phyloP scores from a whole-genome alignment of 306 rosid genomes.

The barrel medic (Medicago truncatula) region DNA sequence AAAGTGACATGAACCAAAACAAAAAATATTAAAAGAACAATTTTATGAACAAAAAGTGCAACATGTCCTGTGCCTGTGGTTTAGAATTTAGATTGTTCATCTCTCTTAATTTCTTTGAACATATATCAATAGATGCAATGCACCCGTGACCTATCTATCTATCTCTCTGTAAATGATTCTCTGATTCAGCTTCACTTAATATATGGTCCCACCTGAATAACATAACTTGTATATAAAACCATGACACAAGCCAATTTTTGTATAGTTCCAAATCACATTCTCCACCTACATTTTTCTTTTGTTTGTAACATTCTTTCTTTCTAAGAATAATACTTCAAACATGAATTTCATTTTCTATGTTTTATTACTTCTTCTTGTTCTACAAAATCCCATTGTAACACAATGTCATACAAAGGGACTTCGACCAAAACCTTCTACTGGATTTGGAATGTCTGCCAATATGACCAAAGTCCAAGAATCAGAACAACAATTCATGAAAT shows the following conservation, averaged over 20 bases:
- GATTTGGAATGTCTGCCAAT: slow-evolving; percentile 44
- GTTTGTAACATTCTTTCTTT: slow-evolving; percentile 48
- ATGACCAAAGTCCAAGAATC: slow-evolving; percentile 69
- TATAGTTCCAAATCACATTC: slow-evolving; percentile 29
- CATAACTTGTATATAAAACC: slow-evolving; percentile 38
- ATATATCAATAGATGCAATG: slow-evolving; percentile 47
- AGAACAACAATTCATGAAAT: slow-evolving; percentile 87
- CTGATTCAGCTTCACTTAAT: slow-evolving; percentile 58
- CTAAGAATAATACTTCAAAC: slow-evolving; percentile 60
- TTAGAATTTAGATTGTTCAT: slow-evolving; percentile 43
- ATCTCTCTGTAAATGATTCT: slow-evolving; percentile 53
- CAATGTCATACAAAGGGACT: slow-evolving; percentile 72
- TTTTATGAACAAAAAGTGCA: slow-evolving; percentile 55
- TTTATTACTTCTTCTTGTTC: slow-evolving; percentile 43
- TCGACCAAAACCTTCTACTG: slow-evolving; percentile 47
- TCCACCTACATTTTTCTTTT: neutral
- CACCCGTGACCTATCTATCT: slow-evolving; percentile 75
- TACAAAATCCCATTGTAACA: slow-evolving; percentile 49
- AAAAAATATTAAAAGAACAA: slow-evolving; percentile 11
- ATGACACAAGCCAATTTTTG: slow-evolving; percentile 30
- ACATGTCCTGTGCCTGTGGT: slow-evolving; percentile 52
- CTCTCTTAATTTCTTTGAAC: slow-evolving; percentile 27
- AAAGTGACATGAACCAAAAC: slow-evolving; percentile 44
- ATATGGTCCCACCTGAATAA: slow-evolving; percentile 37
- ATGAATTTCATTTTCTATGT: slow-evolving; percentile 46